These are phyloP conservation scores for Fusarium chlamydosporum DNA, from an alignment of 2,329 filamentous ascomycete species.

Conservation along the genomic window DNA sequence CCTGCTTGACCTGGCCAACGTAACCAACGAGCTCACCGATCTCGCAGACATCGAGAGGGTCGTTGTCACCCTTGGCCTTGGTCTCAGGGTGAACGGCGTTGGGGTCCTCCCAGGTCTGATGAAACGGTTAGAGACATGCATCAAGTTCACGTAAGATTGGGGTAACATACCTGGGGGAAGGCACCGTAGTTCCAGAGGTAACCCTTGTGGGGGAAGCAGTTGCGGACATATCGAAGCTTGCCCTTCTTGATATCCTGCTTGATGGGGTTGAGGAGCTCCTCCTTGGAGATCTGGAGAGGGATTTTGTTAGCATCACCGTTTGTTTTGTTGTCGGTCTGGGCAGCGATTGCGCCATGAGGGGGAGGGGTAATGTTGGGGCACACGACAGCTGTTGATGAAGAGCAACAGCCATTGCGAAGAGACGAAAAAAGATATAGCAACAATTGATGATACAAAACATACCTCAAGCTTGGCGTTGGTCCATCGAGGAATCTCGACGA, in stretches of 20 bases:
- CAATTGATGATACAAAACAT: conserved; percentile 53
- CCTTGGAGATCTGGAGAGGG: conserved; percentile 89
- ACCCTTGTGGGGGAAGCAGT: conserved; percentile 99
- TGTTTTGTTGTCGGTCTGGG: conserved; percentile 18
- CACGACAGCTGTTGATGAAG: conserved; percentile 30
- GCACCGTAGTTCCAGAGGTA: conserved; percentile 99
- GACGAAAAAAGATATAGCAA: conserved; percentile 1
- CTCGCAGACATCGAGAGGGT: conserved; percentile 99
- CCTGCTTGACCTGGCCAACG: conserved; percentile 97
- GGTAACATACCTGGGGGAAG: conserved; percentile 85
- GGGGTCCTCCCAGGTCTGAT: conserved; percentile 98
- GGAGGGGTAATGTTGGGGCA: conserved; percentile 36
- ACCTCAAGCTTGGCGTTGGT: conserved; percentile 99
- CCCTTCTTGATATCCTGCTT: conserved; percentile 99
- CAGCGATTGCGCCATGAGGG: conserved; percentile 24
- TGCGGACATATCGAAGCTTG: conserved; percentile 98
- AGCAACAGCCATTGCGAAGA: background rate
- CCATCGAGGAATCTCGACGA: conserved; percentile 99
- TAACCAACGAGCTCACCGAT: conserved; percentile 98
- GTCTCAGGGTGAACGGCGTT: conserved; percentile 97
- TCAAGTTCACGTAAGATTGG: conserved; percentile 17
- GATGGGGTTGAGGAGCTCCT: conserved; percentile 97
- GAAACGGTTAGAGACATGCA: conserved; percentile 27
- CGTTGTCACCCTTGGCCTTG: conserved; percentile 99
- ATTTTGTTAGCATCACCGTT: conserved; percentile 44